A percentile compares a stretch with the other conserved stretches of the same genome.
Conservation (phyloP, 371 early-diverging fungal species). For the Saksenaea vasiformis region DNA sequence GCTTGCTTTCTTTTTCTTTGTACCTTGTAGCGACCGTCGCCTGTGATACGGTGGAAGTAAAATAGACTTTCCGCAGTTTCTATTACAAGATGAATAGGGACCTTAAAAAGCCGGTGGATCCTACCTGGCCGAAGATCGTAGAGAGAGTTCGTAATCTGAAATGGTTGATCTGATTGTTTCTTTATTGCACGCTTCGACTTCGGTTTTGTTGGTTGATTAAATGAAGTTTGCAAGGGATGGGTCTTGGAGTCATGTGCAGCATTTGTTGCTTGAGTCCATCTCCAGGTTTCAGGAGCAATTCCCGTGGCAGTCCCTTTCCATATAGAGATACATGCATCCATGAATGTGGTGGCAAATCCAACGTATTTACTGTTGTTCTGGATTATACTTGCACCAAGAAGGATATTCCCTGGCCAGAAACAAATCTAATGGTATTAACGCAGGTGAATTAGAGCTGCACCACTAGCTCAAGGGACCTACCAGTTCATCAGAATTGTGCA, state of each 20-base stretch:
- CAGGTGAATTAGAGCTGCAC: background rate
- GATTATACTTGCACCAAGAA: slow-evolving; percentile 27
- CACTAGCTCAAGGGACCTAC: slow-evolving; percentile 10
- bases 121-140: slow-evolving; percentile 63
- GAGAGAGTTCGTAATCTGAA: slow-evolving; percentile 14
- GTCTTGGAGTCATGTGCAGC: background rate
- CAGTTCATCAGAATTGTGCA: slow-evolving; percentile 33
- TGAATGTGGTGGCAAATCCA: slow-evolving; percentile 29
- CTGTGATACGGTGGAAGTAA: slow-evolving; percentile 68
- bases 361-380: slow-evolving; percentile 10
- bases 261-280: slow-evolving; percentile 25
- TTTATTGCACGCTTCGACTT: background rate
- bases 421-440: slow-evolving; percentile 27
- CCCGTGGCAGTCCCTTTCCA: slow-evolving; percentile 31
- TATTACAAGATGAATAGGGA: slow-evolving; percentile 15
- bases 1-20: background rate
- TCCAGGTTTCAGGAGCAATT: slow-evolving; percentile 40
- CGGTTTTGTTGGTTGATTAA: background rate
- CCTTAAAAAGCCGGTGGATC: background rate
- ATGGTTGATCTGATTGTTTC: slow-evolving; percentile 8
- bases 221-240: background rate
- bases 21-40: slow-evolving; percentile 57
- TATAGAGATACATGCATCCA: slow-evolving; percentile 27
- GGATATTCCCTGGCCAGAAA: slow-evolving; percentile 44
- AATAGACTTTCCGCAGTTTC: slow-evolving; percentile 81